These are phyloP conservation scores for Eutrema japonicum DNA, from an alignment of 345 rosid species.

Conservation along the genomic window DNA sequence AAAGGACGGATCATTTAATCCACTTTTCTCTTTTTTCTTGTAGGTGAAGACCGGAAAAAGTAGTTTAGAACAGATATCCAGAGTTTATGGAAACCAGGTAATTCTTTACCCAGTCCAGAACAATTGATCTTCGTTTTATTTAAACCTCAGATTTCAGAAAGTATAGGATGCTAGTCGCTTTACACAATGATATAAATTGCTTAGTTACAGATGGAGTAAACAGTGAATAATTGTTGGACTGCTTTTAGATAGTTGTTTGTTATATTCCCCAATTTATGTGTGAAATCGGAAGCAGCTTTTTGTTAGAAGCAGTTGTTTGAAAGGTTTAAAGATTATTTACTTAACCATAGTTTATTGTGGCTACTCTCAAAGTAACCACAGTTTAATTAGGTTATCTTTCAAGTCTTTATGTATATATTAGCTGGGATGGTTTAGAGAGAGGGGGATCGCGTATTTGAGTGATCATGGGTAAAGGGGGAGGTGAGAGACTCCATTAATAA, in stretches of 20 bases:
- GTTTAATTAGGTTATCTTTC: too few species aligned
- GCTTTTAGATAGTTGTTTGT: conserved; percentile 9
- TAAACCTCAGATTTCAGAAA: conserved; percentile 12
- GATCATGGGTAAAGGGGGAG: too few species aligned
- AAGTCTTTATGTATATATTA: too few species aligned
- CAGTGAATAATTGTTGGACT: conserved; percentile 4
- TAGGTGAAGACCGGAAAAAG: conserved; percentile 86
- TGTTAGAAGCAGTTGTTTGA: too few species aligned
- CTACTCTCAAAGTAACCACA: too few species aligned
- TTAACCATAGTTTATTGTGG: too few species aligned
- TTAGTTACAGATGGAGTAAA: conserved; percentile 27
- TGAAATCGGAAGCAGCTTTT: not conserved
- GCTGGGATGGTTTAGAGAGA: too few species aligned
- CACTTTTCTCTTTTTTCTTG: conserved; percentile 18
- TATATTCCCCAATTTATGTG: not conserved
- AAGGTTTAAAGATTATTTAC: too few species aligned
- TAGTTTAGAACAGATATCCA: conserved; percentile 92
- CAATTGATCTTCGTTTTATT: not conserved
- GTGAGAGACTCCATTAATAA: too few species aligned
- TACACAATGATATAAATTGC: conserved; percentile 1
- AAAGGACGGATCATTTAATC: not conserved
- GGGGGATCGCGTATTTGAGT: too few species aligned
- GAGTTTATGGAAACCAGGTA: conserved; percentile 98
- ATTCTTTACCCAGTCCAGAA: conserved; percentile 29
- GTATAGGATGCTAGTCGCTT: not conserved